Evolutionary conservation across 2,329 filamentous ascomycete species (phyloP).

Genomic region (Nannizziopsis arthrosporioides): DNA sequence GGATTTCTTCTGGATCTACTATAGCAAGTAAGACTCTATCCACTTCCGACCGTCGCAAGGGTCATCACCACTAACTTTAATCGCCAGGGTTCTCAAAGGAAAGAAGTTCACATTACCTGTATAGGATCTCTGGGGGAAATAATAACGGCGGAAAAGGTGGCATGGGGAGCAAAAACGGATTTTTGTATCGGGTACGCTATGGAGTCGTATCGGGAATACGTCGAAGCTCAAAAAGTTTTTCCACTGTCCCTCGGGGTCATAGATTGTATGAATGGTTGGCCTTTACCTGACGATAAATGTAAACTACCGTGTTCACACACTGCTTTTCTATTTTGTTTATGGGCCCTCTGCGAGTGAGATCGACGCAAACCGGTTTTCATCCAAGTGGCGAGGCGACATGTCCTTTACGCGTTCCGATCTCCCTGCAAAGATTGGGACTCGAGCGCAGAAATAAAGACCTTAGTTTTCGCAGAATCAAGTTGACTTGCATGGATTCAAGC

Average conservation of each 20-base stretch:
- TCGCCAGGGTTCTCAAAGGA: conserved; percentile 57
- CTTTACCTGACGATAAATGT: neutral
- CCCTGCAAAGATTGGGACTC: neutral
- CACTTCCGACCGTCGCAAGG: neutral
- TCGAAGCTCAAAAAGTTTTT: no score
- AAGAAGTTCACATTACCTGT: conserved; percentile 81
- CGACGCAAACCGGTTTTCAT: neutral
- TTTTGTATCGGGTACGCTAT: neutral
- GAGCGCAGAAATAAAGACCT: neutral
- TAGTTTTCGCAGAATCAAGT: conserved; percentile 2
- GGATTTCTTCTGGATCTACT: conserved; percentile 99
- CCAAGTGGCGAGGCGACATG: neutral
- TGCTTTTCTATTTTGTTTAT: neutral
- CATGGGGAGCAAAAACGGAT: neutral
- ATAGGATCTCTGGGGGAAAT: conserved; percentile 32
- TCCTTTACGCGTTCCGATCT: neutral
- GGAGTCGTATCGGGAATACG: no score
- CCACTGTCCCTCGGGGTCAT: neutral
- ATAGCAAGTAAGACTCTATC: conserved; percentile 59
- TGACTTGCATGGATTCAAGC: conserved; percentile 4
- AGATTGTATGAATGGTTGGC: conserved; percentile 7
- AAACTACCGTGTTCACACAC: conserved; percentile 2
- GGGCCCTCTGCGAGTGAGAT: no score
- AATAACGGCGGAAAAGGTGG: neutral
- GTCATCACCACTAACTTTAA: neutral